phyloP scores from a whole-genome alignment of 164 flowering plant species.

The Taxillus chinensis region DNA sequence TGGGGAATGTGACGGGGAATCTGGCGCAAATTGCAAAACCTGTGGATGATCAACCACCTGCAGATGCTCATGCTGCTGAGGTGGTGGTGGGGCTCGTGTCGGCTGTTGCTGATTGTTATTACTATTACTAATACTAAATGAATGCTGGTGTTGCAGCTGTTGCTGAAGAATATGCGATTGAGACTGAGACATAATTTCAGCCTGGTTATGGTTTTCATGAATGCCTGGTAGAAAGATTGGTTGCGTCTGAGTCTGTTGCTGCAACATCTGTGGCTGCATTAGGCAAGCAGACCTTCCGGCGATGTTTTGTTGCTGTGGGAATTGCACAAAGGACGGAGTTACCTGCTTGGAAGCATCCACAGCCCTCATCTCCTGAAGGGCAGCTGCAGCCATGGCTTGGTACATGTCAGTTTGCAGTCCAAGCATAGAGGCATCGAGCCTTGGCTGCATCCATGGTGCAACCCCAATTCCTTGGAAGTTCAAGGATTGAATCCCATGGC shows the following conservation, averaged over 20 bases:
- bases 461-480: slow-evolving; percentile 80
- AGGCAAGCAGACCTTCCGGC: slow-evolving; percentile 32
- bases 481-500: slow-evolving; percentile 54
- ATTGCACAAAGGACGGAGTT: slow-evolving; percentile 47
- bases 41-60: slow-evolving; percentile 39
- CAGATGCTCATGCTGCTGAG: slow-evolving; percentile 11
- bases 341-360: slow-evolving; percentile 49
- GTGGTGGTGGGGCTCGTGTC: slow-evolving; percentile 17
- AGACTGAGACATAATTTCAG: slow-evolving; percentile 15
- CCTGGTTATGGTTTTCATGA: slow-evolving; percentile 34
- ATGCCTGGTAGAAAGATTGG: slow-evolving; percentile 36
- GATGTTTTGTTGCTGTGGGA: slow-evolving; percentile 50
- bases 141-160: slow-evolving; percentile 26
- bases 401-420: slow-evolving; percentile 72
- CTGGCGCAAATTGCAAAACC: slow-evolving; percentile 40
- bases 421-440: slow-evolving; percentile 68
- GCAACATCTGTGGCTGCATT: slow-evolving; percentile 57
- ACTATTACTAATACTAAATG: slow-evolving; percentile 13
- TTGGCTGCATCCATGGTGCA: slow-evolving; percentile 80
- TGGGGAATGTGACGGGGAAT: slow-evolving; percentile 43
- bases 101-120: slow-evolving; percentile 17
- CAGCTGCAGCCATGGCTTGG: slow-evolving; percentile 86
- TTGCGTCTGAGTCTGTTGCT: slow-evolving; percentile 46
- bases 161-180: slow-evolving; percentile 23
- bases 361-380: slow-evolving; percentile 71